phyloP scores from a whole-genome alignment of 768 basidiomycete species.

The Coprinellus micaceus region DNA sequence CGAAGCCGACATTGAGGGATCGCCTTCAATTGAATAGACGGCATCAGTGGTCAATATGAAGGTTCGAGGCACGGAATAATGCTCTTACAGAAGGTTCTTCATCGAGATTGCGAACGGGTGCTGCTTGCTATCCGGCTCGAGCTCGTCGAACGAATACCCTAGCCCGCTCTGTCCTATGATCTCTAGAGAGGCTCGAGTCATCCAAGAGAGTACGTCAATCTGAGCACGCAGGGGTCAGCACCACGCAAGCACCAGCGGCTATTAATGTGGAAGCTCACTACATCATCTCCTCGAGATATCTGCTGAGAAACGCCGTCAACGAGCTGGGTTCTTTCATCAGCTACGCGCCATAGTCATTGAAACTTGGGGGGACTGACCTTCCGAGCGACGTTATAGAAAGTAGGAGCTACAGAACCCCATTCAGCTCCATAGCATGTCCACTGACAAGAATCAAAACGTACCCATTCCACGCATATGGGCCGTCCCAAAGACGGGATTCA shows the following conservation, averaged over 20 bases:
- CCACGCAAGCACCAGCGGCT: background rate
- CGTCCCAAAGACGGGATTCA: constrained; percentile 37
- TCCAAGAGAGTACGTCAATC: constrained; percentile 22
- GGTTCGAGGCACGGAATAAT: background rate
- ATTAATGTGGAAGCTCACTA: background rate
- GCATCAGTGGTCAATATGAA: constrained; percentile 4
- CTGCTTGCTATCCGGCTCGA: constrained; percentile 21
- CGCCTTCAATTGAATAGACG: background rate
- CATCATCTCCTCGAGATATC: constrained; percentile 10
- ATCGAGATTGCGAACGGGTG: constrained; percentile 26
- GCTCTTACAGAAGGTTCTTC: constrained; percentile 26
- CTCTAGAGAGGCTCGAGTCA: constrained; percentile 27
- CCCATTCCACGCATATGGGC: constrained; percentile 35
- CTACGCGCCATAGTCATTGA: background rate
- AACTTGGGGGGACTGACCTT: constrained; percentile 18
- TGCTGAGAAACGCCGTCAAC: constrained; percentile 5
- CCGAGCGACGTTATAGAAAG: constrained; percentile 31
- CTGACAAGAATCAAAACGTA: constrained; percentile 12
- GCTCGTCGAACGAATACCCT: constrained; percentile 29
- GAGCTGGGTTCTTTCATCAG: constrained; percentile 19
- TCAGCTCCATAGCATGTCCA: background rate
- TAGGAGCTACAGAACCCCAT: constrained; percentile 26
- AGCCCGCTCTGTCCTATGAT: constrained; percentile 29
- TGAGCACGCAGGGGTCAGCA: background rate
- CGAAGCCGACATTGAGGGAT: background rate